Conservation (phyloP, 345 rosid genomes). For the Populus davidiana region DNA sequence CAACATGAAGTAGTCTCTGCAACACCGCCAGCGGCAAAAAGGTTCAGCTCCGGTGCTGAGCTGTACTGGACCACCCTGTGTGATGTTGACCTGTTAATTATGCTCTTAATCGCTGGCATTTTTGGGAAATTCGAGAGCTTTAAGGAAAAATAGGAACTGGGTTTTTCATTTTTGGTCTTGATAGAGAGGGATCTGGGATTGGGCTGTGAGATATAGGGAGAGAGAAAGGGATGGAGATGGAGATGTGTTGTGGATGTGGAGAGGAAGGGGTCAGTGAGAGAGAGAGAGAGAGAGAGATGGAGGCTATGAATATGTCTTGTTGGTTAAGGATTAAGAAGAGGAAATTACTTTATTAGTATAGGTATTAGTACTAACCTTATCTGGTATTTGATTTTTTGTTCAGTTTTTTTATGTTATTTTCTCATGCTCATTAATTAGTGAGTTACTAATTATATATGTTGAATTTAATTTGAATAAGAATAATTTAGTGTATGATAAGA, state of each 20-base stretch:
- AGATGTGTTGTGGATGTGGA: neutral
- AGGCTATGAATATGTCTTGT: neutral
- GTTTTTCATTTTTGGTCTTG: neutral
- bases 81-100: conserved; percentile 32
- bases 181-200: neutral
- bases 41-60: neutral
- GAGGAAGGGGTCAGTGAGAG: neutral
- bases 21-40: neutral
- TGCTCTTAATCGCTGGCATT: conserved; percentile 43
- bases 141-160: neutral
- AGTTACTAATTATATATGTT: too few relatives aligned
- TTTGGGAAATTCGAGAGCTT: neutral
- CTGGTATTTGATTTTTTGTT: too few relatives aligned
- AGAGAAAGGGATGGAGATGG: neutral
- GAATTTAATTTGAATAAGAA: neutral
- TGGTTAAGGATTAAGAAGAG: neutral
- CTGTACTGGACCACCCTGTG: conserved; percentile 25
- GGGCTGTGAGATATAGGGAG: neutral
- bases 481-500: neutral
- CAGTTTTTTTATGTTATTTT: too few relatives aligned
- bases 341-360: neutral
- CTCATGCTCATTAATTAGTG: too few relatives aligned
- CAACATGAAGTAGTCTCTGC: conserved; percentile 9
- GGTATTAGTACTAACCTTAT: neutral
- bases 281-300: neutral